Evolutionary conservation across 108 stramenopile species (phyloP).

Genomic region (Cyclostephanos tholiformis): DNA sequence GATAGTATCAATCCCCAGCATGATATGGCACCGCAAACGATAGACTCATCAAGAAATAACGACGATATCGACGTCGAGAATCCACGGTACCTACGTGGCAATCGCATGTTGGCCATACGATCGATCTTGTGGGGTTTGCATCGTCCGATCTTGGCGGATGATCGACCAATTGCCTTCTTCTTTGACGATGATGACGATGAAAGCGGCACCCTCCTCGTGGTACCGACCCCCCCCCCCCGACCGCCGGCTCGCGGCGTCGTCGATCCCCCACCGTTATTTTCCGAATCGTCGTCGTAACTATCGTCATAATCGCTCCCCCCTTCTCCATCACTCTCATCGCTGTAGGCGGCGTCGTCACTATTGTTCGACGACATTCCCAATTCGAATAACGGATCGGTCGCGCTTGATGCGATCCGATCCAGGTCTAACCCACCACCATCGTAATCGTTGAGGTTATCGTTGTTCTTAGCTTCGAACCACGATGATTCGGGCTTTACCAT

Average conservation of each 20-base stretch:
- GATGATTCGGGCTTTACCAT: too few species aligned
- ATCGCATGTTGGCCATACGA: background rate
- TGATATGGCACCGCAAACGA: slow-evolving; percentile 78
- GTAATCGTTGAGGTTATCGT: too few species aligned
- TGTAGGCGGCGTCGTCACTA: background rate
- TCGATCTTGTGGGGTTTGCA: background rate
- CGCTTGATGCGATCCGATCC: too few species aligned
- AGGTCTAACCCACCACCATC: too few species aligned
- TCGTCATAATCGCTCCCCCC: background rate
- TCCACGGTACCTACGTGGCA: slow-evolving; percentile 67
- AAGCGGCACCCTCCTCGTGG: background rate
- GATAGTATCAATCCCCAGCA: slow-evolving; percentile 82
- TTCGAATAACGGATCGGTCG: too few species aligned
- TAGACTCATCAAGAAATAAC: slow-evolving; percentile 79
- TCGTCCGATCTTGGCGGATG: too few species aligned
- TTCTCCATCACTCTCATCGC: background rate
- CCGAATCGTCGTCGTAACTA: background rate
- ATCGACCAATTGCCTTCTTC: background rate
- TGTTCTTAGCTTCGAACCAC: too few species aligned
- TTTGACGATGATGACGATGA: background rate
- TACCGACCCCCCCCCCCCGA: background rate
- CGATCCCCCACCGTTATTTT: background rate
- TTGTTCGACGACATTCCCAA: background rate
- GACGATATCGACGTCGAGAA: slow-evolving; percentile 78
- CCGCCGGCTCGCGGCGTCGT: background rate